These are phyloP conservation scores for Triticum monococcum DNA, from an alignment of 176 grass and related monocot genomes.

Conservation along the genomic window DNA sequence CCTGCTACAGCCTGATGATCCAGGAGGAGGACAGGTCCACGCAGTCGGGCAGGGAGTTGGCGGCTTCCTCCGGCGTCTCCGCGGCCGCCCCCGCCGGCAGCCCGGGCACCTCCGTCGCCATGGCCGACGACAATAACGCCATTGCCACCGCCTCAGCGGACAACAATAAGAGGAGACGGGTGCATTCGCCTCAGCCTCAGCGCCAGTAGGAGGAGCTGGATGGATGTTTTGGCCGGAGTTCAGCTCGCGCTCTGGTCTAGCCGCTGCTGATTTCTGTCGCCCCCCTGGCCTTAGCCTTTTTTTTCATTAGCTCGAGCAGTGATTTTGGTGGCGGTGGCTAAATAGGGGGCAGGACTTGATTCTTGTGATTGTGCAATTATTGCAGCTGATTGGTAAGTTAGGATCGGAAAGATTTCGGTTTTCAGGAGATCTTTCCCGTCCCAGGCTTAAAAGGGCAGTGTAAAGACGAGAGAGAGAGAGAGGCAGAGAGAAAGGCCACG, in stretches of 20 bases:
- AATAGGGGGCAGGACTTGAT: slow-evolving; percentile 32
- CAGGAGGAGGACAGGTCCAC: slow-evolving; percentile 47
- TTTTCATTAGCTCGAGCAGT: slow-evolving; percentile 13
- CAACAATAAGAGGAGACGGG: slow-evolving; percentile 63
- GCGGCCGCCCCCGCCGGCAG: slow-evolving; percentile 32
- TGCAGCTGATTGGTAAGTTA: slow-evolving; percentile 47
- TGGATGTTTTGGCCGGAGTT: slow-evolving; percentile 21
- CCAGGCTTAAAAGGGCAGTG: slow-evolving; percentile 40
- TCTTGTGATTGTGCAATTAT: slow-evolving; percentile 45
- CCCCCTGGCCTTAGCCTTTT: not conserved
- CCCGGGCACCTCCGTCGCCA: slow-evolving; percentile 31
- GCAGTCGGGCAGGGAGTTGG: slow-evolving; percentile 42
- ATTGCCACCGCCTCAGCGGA: slow-evolving; percentile 29
- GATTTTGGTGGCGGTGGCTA: slow-evolving; percentile 14
- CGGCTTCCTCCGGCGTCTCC: slow-evolving; percentile 46
- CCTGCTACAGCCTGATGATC: slow-evolving; percentile 86
- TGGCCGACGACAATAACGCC: slow-evolving; percentile 34
- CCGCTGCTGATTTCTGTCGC: not conserved
- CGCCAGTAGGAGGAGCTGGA: slow-evolving; percentile 31
- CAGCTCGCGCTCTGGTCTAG: slow-evolving; percentile 14
- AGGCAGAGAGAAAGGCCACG: slow-evolving; percentile 21
- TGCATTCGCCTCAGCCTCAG: slow-evolving; percentile 47
- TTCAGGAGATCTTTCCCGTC: slow-evolving; percentile 49
- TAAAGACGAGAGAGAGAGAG: slow-evolving; percentile 31
- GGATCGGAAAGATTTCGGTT: slow-evolving; percentile 57